These are phyloP conservation scores for Clonostachys chloroleuca DNA, from an alignment of 2,329 filamentous ascomycete species.

Conservation along the genomic window DNA sequence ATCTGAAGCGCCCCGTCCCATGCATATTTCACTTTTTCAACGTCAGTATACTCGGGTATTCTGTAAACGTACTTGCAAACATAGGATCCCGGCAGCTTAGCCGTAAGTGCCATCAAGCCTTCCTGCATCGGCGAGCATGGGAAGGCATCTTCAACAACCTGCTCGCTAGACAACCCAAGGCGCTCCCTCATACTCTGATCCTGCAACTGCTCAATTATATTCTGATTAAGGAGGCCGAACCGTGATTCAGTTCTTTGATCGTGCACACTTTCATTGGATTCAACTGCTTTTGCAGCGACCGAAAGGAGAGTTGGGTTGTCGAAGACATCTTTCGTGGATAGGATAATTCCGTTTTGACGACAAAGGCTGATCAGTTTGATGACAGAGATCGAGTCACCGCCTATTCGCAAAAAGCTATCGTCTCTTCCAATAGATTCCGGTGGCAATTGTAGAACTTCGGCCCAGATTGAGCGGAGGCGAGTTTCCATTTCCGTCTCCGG, in stretches of 20 bases:
- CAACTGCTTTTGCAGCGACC: background rate
- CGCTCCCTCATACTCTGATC: background rate
- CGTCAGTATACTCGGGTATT: slow-evolving; percentile 5
- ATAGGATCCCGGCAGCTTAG: slow-evolving; percentile 25
- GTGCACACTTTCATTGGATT: no score
- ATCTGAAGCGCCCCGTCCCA: slow-evolving; percentile 4
- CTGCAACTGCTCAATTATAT: no score
- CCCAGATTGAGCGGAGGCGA: slow-evolving; percentile 24
- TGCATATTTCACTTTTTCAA: background rate
- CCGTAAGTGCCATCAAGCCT: slow-evolving; percentile 40
- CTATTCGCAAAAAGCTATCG: slow-evolving; percentile 6
- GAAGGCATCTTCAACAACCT: slow-evolving; percentile 37
- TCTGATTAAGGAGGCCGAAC: no score
- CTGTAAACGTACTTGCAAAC: slow-evolving; percentile 16
- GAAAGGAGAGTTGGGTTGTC: background rate
- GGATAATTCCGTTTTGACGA: background rate
- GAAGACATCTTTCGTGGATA: slow-evolving; percentile 9
- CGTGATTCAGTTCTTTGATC: no score
- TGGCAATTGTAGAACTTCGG: slow-evolving; percentile 3
- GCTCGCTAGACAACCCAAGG: slow-evolving; percentile 1
- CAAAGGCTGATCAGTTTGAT: slow-evolving; percentile 4
- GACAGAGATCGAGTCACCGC: slow-evolving; percentile 9
- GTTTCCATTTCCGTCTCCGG: slow-evolving; percentile 12
- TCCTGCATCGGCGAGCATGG: slow-evolving; percentile 45
- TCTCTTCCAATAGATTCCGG: slow-evolving; percentile 2